These are phyloP conservation scores for Dendrobium officinale DNA, from an alignment of 106 monocot genomes.

Conservation along the genomic window DNA sequence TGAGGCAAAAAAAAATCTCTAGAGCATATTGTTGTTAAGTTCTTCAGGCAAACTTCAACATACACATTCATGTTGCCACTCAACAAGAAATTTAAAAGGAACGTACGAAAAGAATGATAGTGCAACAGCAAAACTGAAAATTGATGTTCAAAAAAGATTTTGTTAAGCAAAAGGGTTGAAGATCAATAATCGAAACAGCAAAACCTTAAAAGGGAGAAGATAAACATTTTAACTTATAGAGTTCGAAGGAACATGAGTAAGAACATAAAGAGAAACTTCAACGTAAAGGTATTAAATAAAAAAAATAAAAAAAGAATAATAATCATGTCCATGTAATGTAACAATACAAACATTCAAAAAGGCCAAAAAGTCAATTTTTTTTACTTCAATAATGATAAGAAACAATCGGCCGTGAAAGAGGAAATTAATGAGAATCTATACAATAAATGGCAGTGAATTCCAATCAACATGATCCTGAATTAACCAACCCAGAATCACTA, in stretches of 20 bases:
- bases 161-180: background rate
- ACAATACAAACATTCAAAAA: background rate
- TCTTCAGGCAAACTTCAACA: background rate
- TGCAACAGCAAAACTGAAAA: background rate
- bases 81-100: background rate
- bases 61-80: background rate
- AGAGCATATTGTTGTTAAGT: background rate
- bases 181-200: background rate
- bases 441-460: too few species aligned
- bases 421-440: too few species aligned
- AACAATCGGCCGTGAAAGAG: too few species aligned
- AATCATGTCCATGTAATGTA: background rate
- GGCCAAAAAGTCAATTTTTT: background rate
- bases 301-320: background rate
- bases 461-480: too few species aligned
- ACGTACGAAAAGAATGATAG: background rate
- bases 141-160: background rate
- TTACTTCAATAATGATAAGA: too few species aligned
- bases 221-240: background rate
- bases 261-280: background rate
- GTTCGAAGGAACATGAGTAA: background rate
- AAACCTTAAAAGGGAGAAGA: too few species aligned
- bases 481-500: background rate
- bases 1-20: background rate
- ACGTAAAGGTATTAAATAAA: background rate